phyloP scores from a whole-genome alignment of 1,284 basidiomycete species.

The Waitea zeae region DNA sequence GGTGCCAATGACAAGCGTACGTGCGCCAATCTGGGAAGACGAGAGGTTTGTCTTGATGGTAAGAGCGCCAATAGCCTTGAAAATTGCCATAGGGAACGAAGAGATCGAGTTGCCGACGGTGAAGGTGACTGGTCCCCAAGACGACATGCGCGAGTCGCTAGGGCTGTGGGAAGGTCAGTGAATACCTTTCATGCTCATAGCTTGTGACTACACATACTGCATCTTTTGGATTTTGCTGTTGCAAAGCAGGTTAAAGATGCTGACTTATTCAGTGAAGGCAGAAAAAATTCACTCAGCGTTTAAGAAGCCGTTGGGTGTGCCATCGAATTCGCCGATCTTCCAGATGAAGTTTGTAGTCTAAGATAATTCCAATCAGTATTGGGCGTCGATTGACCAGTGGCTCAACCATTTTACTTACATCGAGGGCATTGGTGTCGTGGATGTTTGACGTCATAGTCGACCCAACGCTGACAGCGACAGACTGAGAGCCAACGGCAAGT shows the following conservation, averaged over 20 bases:
- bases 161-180: slow-evolving; percentile 11
- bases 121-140: slow-evolving; percentile 18
- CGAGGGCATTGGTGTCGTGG: slow-evolving; percentile 12
- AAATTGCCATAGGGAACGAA: slow-evolving; percentile 21
- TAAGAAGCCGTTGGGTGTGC: slow-evolving; percentile 20
- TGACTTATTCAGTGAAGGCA: not conserved
- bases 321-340: slow-evolving; percentile 23
- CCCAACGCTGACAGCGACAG: slow-evolving; percentile 16
- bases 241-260: not conserved
- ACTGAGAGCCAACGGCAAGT: slow-evolving; percentile 16
- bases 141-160: slow-evolving; percentile 17
- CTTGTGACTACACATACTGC: slow-evolving; percentile 16
- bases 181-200: not conserved
- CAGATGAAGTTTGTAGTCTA: slow-evolving; percentile 16
- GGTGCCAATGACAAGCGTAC: slow-evolving; percentile 26
- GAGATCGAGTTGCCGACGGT: slow-evolving; percentile 13
- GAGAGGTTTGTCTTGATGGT: slow-evolving; percentile 24
- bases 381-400: slow-evolving; percentile 4
- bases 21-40: slow-evolving; percentile 24
- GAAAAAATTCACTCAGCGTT: slow-evolving; percentile 17
- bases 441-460: slow-evolving; percentile 15
- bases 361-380: no score
- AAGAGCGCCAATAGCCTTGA: slow-evolving; percentile 12
- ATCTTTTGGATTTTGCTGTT: slow-evolving; percentile 20
- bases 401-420: slow-evolving; percentile 7